A percentile compares a stretch with the other conserved stretches of the same genome.
These are phyloP conservation scores for Thermomucor indicae-seudaticae DNA, from an alignment of 371 early-diverging fungal species.

Conservation along the genomic window DNA sequence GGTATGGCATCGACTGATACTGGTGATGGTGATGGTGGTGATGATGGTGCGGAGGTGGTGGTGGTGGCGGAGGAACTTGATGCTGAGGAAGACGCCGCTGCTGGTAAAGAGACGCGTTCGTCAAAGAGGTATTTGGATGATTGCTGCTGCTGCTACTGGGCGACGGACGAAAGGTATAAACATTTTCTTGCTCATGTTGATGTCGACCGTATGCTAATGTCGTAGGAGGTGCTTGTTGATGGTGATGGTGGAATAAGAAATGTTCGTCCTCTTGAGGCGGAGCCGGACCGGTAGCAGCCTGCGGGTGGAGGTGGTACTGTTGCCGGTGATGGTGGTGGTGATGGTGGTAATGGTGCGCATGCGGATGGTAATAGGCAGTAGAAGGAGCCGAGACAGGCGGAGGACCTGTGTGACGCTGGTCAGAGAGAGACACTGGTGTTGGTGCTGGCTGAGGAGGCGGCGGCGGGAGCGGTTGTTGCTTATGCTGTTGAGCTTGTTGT, in stretches of 20 bases:
- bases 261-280: slow-evolving; percentile 6
- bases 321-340: slow-evolving; percentile 5
- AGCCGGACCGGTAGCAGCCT: not conserved
- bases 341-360: not conserved
- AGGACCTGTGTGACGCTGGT: slow-evolving; percentile 1
- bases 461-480: not conserved
- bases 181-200: not conserved
- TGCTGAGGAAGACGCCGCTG: not conserved
- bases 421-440: not conserved
- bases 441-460: slow-evolving; percentile 2
- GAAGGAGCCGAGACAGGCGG: not conserved
- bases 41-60: slow-evolving; percentile 1
- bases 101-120: not conserved
- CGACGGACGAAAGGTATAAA: not conserved
- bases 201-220: not conserved
- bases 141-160: not conserved
- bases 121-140: not conserved
- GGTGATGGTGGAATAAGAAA: slow-evolving; percentile 5
- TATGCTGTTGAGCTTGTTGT: not conserved
- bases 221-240: not conserved
- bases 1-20: slow-evolving; percentile 2
- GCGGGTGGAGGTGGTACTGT: slow-evolving; percentile 1
- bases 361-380: slow-evolving; percentile 3
- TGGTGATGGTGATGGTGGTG: slow-evolving; percentile 8
- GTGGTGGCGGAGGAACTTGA: not conserved